phyloP scores from a whole-genome alignment of 2,329 filamentous ascomycete genomes.

The Hypoxylon sp. region DNA sequence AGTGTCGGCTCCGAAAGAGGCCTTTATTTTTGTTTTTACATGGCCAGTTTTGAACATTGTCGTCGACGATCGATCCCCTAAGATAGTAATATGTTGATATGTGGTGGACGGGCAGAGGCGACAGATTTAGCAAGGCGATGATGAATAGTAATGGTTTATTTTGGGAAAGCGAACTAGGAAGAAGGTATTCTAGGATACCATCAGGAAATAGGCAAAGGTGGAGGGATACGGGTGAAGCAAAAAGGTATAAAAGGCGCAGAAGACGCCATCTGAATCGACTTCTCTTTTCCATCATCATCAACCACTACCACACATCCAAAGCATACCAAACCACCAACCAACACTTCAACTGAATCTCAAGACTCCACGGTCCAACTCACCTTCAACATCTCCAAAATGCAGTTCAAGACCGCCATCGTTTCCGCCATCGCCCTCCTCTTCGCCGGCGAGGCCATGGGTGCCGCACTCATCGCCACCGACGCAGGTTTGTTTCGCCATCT shows the following conservation, averaged over 20 bases:
- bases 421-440: slow-evolving; percentile 18
- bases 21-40: no score
- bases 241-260: slow-evolving; percentile 4
- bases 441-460: slow-evolving; percentile 19
- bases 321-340: neutral
- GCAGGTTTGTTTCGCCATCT: slow-evolving; percentile 5
- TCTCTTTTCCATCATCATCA: slow-evolving; percentile 11
- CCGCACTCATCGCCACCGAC: slow-evolving; percentile 10
- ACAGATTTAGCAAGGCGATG: no score
- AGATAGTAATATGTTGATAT: neutral
- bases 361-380: slow-evolving; percentile 1
- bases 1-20: no score
- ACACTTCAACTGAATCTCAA: neutral
- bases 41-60: no score
- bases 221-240: neutral
- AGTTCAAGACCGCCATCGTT: slow-evolving; percentile 16
- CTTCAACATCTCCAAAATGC: slow-evolving; percentile 16
- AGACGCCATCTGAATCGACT: neutral
- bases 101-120: neutral
- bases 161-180: neutral
- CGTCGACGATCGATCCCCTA: slow-evolving; percentile 1
- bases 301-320: slow-evolving; percentile 2
- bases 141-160: no score
- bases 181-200: neutral
- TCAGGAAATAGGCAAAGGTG: neutral